These are phyloP conservation scores for Vitis rupestris DNA, from an alignment of 164 flowering plant species.

Conservation along the genomic window DNA sequence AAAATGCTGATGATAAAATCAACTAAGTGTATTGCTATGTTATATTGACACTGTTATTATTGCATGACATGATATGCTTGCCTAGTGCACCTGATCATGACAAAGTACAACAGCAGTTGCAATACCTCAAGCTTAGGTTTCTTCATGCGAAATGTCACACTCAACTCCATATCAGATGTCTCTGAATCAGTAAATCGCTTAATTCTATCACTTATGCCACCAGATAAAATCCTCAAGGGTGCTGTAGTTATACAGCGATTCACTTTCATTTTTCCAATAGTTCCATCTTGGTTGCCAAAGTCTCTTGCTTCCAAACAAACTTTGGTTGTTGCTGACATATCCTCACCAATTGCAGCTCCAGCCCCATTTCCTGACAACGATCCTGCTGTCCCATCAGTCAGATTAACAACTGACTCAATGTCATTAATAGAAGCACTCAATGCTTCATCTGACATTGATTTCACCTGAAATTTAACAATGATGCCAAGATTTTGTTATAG, in stretches of 20 bases:
- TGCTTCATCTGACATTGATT: constrained; percentile 60
- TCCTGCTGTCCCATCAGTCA: constrained; percentile 84
- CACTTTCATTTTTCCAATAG: constrained; percentile 62
- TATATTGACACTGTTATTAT: too few species aligned
- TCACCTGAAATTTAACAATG: constrained; percentile 48
- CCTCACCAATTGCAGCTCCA: constrained; percentile 92
- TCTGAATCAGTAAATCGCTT: constrained; percentile 52
- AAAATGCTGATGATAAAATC: too few species aligned
- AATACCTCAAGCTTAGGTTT: constrained; percentile 70
- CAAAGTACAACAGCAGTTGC: background rate
- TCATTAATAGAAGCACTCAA: constrained; percentile 72
- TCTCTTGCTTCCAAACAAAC: constrained; percentile 83
- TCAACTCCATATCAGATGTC: constrained; percentile 72
- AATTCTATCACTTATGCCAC: constrained; percentile 59
- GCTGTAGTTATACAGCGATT: constrained; percentile 74
- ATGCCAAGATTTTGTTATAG: background rate
- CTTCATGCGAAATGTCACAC: constrained; percentile 74
- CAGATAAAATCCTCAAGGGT: constrained; percentile 66
- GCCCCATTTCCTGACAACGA: constrained; percentile 95
- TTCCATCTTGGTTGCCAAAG: constrained; percentile 59
- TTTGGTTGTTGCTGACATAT: constrained; percentile 86
- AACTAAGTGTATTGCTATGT: too few species aligned
- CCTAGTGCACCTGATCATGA: background rate
- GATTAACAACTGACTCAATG: constrained; percentile 76
- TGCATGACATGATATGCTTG: too few species aligned